Base-by-base conservation (phyloP, 2,329 filamentous ascomycete genomes). In the Mycocentrospora acerina region DNA sequence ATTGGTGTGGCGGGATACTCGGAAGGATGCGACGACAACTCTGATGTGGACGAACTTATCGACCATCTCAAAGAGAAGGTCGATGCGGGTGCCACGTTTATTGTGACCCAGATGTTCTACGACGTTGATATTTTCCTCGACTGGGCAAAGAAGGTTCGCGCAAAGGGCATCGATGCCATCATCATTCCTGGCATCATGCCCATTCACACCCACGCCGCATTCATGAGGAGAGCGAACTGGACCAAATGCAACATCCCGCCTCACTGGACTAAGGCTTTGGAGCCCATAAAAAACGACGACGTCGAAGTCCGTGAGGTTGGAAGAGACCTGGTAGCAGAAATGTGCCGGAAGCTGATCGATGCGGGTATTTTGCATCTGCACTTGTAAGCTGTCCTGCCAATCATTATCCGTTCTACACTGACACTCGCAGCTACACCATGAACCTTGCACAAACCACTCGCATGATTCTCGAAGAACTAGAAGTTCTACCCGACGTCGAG, bases 61-160 rank as follows among this genome's bases (percentile, higher is more conserved):
- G 85, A 93, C 50, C 93, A 97, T 67, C 72, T 98, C 61, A 97
- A 97, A 73, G 87, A 97, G 69, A 98, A 98, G 74, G 85, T 97
- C 24, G 93, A 98, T 64, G 88, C 88, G 42, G 93, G 93, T 35
- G 90, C 86, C 46, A 85, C 86, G 6, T 98, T 97, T 66, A 87
- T 98, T 49, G 88, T 98, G 37, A 97, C 93, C 0, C 93, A 98
- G 72, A 98, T 98, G 93, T 97, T 97, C 72, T 98, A 98, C 74
- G 91, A 98, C 61, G 90, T 82, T 33, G 91, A 98, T 60, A 91
- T 93, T 64, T 98, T 98, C 70, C 71, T 97, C 37, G 80, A 83
- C 36, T 98, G 93, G 93, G 86, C 94, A 25, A 76, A 80, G 53
- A 93, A 88, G 65, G 90, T 91, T 42, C 85, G 90, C 33, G 88